Conservation (phyloP, 352 stramenopile genomes). For the Globisporangium recalcitrans region DNA sequence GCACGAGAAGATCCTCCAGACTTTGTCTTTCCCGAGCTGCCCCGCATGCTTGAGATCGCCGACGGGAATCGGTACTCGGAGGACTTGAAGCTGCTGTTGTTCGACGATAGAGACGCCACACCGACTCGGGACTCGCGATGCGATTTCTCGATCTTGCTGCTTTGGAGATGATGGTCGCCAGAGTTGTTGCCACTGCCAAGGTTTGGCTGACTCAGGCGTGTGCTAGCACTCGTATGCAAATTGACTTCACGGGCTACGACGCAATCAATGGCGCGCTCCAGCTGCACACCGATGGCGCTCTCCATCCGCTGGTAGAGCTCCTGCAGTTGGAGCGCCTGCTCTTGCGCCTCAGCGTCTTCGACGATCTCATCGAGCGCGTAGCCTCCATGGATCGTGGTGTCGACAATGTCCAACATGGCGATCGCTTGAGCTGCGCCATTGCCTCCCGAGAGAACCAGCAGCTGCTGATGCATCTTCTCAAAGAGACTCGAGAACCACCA, state of each 20-base stretch:
- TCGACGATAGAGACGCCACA: constrained; percentile 7
- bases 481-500: constrained; percentile 40
- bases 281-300: constrained; percentile 17
- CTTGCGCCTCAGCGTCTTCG: constrained; percentile 23
- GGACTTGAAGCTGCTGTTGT: constrained; percentile 1
- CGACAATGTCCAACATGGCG: constrained; percentile 28
- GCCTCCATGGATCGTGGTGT: constrained; percentile 20
- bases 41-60: constrained; percentile 6
- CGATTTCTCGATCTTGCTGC: not conserved
- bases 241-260: constrained; percentile 15
- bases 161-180: not conserved
- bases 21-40: constrained; percentile 2
- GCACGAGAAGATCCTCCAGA: not conserved
- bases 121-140: not conserved
- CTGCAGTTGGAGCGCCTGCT: constrained; percentile 11
- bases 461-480: constrained; percentile 25
- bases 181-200: constrained; percentile 1
- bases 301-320: constrained; percentile 24
- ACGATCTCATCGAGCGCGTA: constrained; percentile 36
- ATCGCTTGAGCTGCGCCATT: constrained; percentile 13
- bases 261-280: constrained; percentile 28
- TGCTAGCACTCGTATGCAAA: not conserved
- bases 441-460: not conserved
- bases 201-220: not conserved
- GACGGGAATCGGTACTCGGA: constrained; percentile 12